Evolutionary conservation across 148 eudicot species (phyloP), one percentile per base, ranked within the genome.

Genomic region (Rhododendron simsii): DNA sequence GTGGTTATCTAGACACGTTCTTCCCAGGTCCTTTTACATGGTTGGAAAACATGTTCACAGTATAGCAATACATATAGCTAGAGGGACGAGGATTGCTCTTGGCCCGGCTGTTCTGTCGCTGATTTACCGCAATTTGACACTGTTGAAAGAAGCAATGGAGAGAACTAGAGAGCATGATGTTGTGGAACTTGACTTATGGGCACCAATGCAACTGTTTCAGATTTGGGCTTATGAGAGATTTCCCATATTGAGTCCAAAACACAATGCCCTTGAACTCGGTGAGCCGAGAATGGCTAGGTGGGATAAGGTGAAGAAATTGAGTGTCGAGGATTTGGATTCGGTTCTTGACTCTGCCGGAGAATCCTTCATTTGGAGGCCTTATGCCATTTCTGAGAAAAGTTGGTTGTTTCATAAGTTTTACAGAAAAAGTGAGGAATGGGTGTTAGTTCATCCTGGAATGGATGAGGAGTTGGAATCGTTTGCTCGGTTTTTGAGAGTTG

Each of bases 211-310:
- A 8, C 67, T 85, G 21, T 89, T 93, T 6, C 95, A 93, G 79
- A 81, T 87, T 48, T 93, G 96, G 96, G 92, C 85, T 23, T 93
- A 93, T 91, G 96, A 94, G 57, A 89, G 96, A 85, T 89, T 91
- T 44, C 91, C 91, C 4, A 33, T 44, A 2, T 81, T 93, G 53
- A 28, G 88, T 53, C 94, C 93, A 16, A 84, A 69, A 2, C 88
- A 91, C 39, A 81, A n/a, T 3, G 11, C 28, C 7, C 41, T 87
- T 53, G 61, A 37, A n/a, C 50, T 2, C 48, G 91, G 87, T 11
- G 87, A 84, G 71, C 91, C 93, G 10, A 88, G 94, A 83, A 26
- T 86, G 78, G 92, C 90, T 14, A 84, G 91, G 44, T 93, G 95
- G 95, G 53, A 89, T 78, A 53, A 50, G 5, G 81, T 87, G 53